Base-by-base conservation (phyloP, 164 flowering plant genomes). In the Pachysandra terminalis region DNA sequence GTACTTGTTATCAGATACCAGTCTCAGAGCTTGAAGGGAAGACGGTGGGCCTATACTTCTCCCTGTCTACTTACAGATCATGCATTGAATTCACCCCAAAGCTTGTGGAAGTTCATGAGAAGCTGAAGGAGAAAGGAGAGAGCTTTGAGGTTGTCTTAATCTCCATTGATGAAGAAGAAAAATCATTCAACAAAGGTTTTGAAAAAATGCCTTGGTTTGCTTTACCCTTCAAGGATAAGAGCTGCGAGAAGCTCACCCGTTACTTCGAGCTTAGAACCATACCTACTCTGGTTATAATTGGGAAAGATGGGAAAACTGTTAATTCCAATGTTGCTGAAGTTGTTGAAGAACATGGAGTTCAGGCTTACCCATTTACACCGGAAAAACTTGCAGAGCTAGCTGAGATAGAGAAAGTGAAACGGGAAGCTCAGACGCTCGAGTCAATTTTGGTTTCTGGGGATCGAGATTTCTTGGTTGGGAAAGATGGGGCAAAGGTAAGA, bases 11-110 rank as follows among this genome's bases (percentile, higher is more conserved):
- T 64, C 64, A 81, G 83, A 68, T 81, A 9, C 66, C 66, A 12
- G 63, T 81, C 13, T 51, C 80, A 0, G 80, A 81, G 56, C 74
- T 81, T 64, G 78, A 74, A 74, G 81, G 81, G 16, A 78, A 76
- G 70, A 64, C 56, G 32, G 78, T 81, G 15, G 84, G 77, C 3
- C 60, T 78, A 16, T 76, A 78, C 54, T 76, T 81, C 71, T 66
- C 72, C 16, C 2, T 45, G 2, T 14, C 21, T 26, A 16, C 58
- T 5, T 41, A 37, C 35, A 15, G 19, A 19, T n/a, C 62, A 19
- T 74, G 67, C 58, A 17, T 15, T 0, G 71, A 67, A 10, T 81
- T 78, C 40, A 76, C 74, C 22, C 15, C 41, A 2, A 57, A 57
- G 19, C 78, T 81, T 4, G 49, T 56, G 21, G 75, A 71, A 21